A percentile compares a stretch with the other conserved stretches of the same genome.
These are phyloP conservation scores for apple (Malus domestica) DNA, from an alignment of 306 rosid genomes.

Conservation along the genomic window DNA sequence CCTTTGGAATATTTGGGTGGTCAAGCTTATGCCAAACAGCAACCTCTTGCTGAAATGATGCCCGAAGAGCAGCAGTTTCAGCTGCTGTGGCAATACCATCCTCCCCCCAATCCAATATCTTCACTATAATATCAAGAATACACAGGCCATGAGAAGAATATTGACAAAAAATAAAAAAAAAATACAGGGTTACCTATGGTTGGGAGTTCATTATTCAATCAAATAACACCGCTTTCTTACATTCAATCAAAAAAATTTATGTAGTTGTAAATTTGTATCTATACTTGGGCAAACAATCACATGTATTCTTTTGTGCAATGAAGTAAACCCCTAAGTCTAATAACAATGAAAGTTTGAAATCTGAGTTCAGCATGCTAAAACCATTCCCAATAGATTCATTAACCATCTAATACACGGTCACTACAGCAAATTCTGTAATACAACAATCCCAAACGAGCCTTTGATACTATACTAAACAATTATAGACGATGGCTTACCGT, in stretches of 20 bases:
- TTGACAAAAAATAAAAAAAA: too few relatives aligned
- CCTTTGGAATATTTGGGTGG: slow-evolving; percentile 62
- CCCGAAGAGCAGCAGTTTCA: slow-evolving; percentile 36
- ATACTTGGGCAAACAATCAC: not conserved
- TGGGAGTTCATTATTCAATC: not conserved
- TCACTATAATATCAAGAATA: slow-evolving; percentile 30
- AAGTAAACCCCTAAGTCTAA: not conserved
- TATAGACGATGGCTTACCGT: not conserved
- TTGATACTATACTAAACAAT: not conserved
- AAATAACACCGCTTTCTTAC: not conserved
- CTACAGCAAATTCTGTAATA: too few relatives aligned
- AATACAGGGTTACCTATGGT: too few relatives aligned
- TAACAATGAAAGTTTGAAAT: not conserved
- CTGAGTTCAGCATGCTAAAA: not conserved
- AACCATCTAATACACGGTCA: too few relatives aligned
- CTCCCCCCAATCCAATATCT: slow-evolving; percentile 35
- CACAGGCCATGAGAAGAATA: too few relatives aligned
- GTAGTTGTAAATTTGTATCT: not conserved
- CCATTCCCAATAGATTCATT: too few relatives aligned
- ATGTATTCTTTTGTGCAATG: not conserved
- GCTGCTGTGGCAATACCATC: slow-evolving; percentile 38
- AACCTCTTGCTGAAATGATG: slow-evolving; percentile 49
- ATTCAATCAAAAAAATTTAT: too few relatives aligned
- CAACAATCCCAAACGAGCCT: not conserved
- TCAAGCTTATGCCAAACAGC: slow-evolving; percentile 59